Conservation (phyloP, 1,284 basidiomycete species). For the Omphalotus olearius region DNA sequence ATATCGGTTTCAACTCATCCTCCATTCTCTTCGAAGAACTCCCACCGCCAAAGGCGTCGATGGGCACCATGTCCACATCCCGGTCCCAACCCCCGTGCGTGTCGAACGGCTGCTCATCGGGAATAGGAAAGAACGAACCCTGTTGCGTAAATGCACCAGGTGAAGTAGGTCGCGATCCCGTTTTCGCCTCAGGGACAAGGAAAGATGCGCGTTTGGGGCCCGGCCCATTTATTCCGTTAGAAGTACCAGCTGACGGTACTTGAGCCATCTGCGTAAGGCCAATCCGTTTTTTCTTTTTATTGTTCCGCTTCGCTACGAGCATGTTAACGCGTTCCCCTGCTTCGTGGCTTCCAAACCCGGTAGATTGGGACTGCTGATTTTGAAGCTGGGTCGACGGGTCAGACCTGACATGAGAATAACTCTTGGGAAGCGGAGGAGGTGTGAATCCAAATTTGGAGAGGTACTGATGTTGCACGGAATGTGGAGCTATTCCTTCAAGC, state of each 20-base stretch:
- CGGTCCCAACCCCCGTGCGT: conserved; percentile 26
- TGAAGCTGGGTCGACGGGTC: conserved; percentile 26
- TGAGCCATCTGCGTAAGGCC: conserved; percentile 36
- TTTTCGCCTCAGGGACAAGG: conserved; percentile 1
- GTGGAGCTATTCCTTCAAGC: conserved; percentile 79
- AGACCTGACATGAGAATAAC: conserved; percentile 58
- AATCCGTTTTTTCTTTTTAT: conserved; percentile 61
- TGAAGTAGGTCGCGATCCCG: conserved; percentile 1
- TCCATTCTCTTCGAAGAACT: conserved; percentile 30
- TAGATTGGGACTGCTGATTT: conserved; percentile 24
- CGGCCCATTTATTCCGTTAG: conserved; percentile 7
- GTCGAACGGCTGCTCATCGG: conserved; percentile 40
- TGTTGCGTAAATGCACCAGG: not conserved
- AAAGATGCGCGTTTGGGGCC: conserved; percentile 8
- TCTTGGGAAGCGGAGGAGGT: conserved; percentile 58
- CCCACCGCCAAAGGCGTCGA: conserved; percentile 31
- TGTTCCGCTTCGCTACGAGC: conserved; percentile 58
- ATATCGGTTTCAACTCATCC: conserved; percentile 48
- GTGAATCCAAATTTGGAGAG: conserved; percentile 77
- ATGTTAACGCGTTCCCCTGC: conserved; percentile 61
- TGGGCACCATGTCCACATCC: conserved; percentile 48
- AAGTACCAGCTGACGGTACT: conserved; percentile 28
- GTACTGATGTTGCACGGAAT: conserved; percentile 71
- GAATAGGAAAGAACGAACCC: conserved; percentile 30
- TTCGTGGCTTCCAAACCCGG: conserved; percentile 35